Conservation (phyloP, 129 eudicot species). For the Chrysanthemum lavandulifolium region DNA sequence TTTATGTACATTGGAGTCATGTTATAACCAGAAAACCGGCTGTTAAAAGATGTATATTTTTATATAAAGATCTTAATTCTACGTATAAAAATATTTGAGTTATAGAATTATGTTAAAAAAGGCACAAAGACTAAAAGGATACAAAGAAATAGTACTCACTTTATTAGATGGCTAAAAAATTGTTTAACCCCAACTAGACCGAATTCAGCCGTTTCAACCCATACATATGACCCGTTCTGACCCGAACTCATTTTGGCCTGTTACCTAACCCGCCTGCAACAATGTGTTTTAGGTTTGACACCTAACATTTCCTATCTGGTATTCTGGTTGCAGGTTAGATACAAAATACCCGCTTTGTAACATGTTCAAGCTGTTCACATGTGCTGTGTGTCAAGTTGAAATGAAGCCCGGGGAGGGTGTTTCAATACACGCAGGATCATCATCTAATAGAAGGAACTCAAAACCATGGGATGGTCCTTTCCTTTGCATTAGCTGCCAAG, state of each 20-base stretch:
- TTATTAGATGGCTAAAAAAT: no score
- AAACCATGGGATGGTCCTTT: slow-evolving; percentile 99
- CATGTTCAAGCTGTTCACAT: slow-evolving; percentile 87
- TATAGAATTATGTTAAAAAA: no score
- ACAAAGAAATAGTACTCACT: no score
- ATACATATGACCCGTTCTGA: not conserved
- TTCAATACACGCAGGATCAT: slow-evolving; percentile 62
- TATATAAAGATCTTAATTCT: no score
- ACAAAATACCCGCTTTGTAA: slow-evolving; percentile 92
- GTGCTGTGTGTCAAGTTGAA: slow-evolving; percentile 94
- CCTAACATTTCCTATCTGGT: not conserved
- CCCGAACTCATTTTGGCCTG: not conserved
- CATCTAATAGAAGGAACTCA: slow-evolving; percentile 43
- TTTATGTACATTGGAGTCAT: no score
- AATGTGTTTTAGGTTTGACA: not conserved
- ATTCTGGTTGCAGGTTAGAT: slow-evolving; percentile 58
- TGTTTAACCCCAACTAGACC: no score
- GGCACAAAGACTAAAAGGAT: no score
- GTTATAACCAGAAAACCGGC: no score
- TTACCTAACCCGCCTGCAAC: not conserved
- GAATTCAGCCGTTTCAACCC: not conserved
- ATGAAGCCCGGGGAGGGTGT: slow-evolving; percentile 96
- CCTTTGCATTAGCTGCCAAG: slow-evolving; percentile 88
- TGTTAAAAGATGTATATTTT: no score
- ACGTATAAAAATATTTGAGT: no score